These are phyloP conservation scores for Guadua angustifolia DNA, from an alignment of 176 grass and related monocot genomes.

Conservation along the genomic window DNA sequence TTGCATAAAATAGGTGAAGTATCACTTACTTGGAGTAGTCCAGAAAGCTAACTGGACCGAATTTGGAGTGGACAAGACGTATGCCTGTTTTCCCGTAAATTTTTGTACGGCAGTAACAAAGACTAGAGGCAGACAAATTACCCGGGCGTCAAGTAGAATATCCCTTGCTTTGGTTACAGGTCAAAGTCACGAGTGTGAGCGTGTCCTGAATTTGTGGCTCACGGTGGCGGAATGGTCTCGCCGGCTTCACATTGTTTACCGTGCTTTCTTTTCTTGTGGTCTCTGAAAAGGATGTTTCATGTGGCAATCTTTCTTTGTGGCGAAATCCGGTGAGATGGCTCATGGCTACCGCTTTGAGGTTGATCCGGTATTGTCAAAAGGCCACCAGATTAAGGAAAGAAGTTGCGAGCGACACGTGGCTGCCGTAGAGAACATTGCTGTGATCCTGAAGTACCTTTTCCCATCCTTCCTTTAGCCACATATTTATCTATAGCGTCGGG, in stretches of 20 bases:
- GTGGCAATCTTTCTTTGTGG: background rate
- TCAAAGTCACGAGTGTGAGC: background rate
- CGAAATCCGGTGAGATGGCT: background rate
- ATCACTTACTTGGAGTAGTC: background rate
- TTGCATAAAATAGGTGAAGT: background rate
- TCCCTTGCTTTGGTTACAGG: no score
- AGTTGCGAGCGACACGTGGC: slow-evolving; percentile 2
- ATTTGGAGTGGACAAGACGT: background rate
- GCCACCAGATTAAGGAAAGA: slow-evolving; percentile 42
- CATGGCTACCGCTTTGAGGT: background rate
- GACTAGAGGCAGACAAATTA: background rate
- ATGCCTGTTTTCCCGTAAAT: background rate
- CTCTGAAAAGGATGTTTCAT: background rate
- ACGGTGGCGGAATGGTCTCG: background rate
- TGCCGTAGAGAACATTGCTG: background rate
- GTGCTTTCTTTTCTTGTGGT: slow-evolving; percentile 13
- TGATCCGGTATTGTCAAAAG: background rate
- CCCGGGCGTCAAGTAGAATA: no score
- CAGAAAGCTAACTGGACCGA: no score
- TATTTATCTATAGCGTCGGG: fast-evolving
- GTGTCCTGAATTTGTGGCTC: slow-evolving; percentile 2
- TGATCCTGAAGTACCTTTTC: background rate
- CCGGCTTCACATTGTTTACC: background rate
- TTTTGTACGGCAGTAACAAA: background rate
- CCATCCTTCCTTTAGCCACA: no score